These are phyloP conservation scores for Erysimum cheiri DNA, from an alignment of 441 rosid genomes.

Conservation along the genomic window DNA sequence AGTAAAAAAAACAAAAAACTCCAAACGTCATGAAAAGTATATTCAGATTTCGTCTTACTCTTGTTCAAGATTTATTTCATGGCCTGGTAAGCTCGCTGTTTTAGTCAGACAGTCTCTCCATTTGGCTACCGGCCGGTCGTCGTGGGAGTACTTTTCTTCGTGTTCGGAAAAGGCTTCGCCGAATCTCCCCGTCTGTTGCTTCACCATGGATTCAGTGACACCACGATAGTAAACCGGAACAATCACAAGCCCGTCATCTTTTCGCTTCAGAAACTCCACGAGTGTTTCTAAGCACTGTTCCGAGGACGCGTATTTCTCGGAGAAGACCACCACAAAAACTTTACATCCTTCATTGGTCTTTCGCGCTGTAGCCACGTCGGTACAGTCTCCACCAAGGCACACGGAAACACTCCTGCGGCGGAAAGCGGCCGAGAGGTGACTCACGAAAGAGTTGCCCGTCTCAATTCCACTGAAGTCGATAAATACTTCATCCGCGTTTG, in stretches of 20 bases:
- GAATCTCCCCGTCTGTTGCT: constrained; percentile 19
- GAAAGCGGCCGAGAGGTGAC: too few relatives aligned
- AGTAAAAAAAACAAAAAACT: too few relatives aligned
- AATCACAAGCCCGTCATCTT: constrained; percentile 1
- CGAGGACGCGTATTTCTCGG: constrained; percentile 28
- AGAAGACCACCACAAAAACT: constrained; percentile 1
- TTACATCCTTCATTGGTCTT: too few relatives aligned
- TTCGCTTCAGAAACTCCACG: constrained; percentile 1
- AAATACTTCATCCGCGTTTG: too few relatives aligned
- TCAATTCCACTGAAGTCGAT: too few relatives aligned
- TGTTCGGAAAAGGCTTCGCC: neutral
- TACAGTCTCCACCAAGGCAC: too few relatives aligned
- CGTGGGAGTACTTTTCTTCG: neutral
- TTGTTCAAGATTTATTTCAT: neutral
- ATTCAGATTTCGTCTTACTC: neutral
- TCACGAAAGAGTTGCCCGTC: too few relatives aligned
- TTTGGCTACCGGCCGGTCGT: neutral
- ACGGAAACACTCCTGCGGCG: too few relatives aligned
- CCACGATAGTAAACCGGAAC: constrained; percentile 32
- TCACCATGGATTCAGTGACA: constrained; percentile 1
- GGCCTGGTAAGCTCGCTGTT: neutral
- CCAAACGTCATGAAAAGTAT: too few relatives aligned
- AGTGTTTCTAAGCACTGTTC: constrained; percentile 23
- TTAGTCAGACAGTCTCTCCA: neutral
- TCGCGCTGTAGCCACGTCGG: too few relatives aligned